These are phyloP conservation scores for Dendrobium officinale DNA, from an alignment of 106 monocot species.

Conservation along the genomic window DNA sequence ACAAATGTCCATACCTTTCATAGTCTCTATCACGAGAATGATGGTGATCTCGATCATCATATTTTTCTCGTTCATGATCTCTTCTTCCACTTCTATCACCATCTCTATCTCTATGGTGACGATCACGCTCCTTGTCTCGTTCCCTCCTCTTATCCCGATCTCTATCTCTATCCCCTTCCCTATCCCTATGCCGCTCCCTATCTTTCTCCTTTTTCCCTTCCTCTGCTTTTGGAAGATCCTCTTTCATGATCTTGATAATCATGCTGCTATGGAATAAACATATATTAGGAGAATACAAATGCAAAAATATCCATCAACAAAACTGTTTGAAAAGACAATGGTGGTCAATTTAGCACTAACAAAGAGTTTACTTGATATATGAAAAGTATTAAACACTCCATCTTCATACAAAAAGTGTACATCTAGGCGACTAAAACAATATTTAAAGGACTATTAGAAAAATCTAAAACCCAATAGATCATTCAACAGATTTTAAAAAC, in stretches of 20 bases:
- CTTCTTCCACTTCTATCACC: constrained; percentile 9
- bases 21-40: constrained; percentile 2
- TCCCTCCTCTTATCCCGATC: background rate
- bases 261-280: constrained; percentile 1
- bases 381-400: too few relatives aligned
- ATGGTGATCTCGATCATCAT: constrained; percentile 9
- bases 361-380: too few relatives aligned
- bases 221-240: constrained; percentile 13
- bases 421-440: too few relatives aligned
- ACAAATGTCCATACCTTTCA: constrained; percentile 5
- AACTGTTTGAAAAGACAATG: too few relatives aligned
- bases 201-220: constrained; percentile 5
- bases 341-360: too few relatives aligned
- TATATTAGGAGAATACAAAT: background rate
- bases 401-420: too few relatives aligned
- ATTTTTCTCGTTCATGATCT: background rate
- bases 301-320: background rate
- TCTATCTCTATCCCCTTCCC: too few relatives aligned
- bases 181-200: too few relatives aligned
- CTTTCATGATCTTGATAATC: constrained; percentile 5
- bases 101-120: background rate
- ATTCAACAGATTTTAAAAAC: too few relatives aligned
- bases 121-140: background rate
- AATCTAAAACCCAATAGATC: too few relatives aligned
- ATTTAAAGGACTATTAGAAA: too few relatives aligned